Evolutionary conservation across 2,329 filamentous ascomycete genomes (phyloP), one percentile per base, ranked within the genome.

Genomic region (Xylariaceae sp.): DNA sequence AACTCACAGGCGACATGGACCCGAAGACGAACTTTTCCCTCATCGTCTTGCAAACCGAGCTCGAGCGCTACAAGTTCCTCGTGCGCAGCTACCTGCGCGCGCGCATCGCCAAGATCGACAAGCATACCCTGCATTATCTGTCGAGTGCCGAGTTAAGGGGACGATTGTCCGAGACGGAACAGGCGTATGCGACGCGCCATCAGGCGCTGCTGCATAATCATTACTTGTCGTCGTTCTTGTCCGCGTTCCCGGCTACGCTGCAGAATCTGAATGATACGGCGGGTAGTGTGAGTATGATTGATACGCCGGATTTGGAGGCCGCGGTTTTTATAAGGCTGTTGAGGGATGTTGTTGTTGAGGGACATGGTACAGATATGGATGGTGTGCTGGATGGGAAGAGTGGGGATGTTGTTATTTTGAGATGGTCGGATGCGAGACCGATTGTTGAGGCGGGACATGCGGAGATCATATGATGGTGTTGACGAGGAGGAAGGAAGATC

Each of bases 1-100:
- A 87, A 60, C 83, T 92, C 81, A 93, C 89, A 10, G 89, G 88
- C 63, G 87, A 89, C 70, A 88, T 92, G 85, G 92, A 96, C 70
- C 89, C 92, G 51, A 92, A 89, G 74, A 88, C 90, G 64, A 97
- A 96, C 73, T 96, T 99, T 73, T 86, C 86, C 62, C 86, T 97
- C 70, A 96, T 97, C 53, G 88, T 99, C 63, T 87, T 97, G 57
- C 94, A 99, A 78, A 97, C 95, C 5, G 94, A 99, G 76, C 83
- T 99, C 57, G 92, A 97, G 73, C 82, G 94, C 51, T 95, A 90
- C 76, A 96, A 96, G 76, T 99, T 92, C 71, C 81, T 99, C 18
- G 83, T 97, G 15, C 83, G 94, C 62, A 88, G 89, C 65, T 88
- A 93, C 65, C 75, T 99, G 58, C 83, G 95, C 56, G 87, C 89